Evolutionary conservation across 2,329 filamentous ascomycete genomes (phyloP).

Genomic region (Xylaria polymorpha): DNA sequence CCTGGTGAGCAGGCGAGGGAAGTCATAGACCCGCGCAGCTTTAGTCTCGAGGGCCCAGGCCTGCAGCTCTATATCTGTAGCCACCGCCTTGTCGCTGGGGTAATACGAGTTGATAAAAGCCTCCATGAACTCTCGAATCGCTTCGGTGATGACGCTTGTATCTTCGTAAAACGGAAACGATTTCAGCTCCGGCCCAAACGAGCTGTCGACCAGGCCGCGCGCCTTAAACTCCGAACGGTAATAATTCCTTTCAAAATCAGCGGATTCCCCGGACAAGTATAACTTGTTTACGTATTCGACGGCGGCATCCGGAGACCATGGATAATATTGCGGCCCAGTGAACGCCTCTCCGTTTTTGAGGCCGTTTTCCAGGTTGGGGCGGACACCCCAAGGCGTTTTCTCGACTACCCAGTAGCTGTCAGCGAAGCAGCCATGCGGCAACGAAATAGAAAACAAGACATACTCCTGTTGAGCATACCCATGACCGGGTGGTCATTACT

Average conservation of each 20-base stretch:
- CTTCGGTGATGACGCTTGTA: slow-evolving; percentile 51
- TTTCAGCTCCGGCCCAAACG: slow-evolving; percentile 53
- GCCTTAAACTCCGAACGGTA: slow-evolving; percentile 31
- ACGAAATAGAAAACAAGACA: slow-evolving; percentile 19
- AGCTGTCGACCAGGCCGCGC: slow-evolving; percentile 55
- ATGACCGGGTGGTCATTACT: slow-evolving; percentile 58
- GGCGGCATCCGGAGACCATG: slow-evolving; percentile 47
- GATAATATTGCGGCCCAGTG: slow-evolving; percentile 48
- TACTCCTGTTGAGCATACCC: slow-evolving; percentile 53
- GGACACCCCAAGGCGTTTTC: slow-evolving; percentile 49
- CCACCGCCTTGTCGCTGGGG: slow-evolving; percentile 47
- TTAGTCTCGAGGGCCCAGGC: slow-evolving; percentile 58
- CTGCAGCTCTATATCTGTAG: slow-evolving; percentile 56
- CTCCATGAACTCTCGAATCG: slow-evolving; percentile 54
- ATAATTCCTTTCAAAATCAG: slow-evolving; percentile 27
- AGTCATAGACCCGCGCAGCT: slow-evolving; percentile 54
- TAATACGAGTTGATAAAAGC: slow-evolving; percentile 59
- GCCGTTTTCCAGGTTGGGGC: slow-evolving; percentile 42
- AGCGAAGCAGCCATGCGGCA: slow-evolving; percentile 4
- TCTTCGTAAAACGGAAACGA: slow-evolving; percentile 60
- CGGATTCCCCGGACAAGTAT: slow-evolving; percentile 25
- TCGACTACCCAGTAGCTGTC: slow-evolving; percentile 42
- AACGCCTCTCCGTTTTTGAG: slow-evolving; percentile 20
- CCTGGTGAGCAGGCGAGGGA: slow-evolving; percentile 48
- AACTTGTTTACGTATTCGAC: slow-evolving; percentile 41